Evolutionary conservation across 2,329 filamentous ascomycete genomes (phyloP).

Genomic region (Aspergillus versicolor): DNA sequence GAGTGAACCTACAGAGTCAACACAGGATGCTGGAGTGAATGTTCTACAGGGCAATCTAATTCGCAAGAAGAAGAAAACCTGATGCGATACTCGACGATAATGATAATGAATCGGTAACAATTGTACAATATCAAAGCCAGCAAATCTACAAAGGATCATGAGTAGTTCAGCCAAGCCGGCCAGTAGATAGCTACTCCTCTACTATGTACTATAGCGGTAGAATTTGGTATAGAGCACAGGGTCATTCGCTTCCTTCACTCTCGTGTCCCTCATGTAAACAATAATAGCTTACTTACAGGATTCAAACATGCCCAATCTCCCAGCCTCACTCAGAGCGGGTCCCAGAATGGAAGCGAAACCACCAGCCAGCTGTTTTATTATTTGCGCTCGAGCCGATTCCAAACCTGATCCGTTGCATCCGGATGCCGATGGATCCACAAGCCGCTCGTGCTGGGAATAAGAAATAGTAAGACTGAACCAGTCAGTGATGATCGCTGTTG

Average conservation of each 20-base stretch:
- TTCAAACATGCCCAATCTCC: neutral
- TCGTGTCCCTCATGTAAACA: neutral
- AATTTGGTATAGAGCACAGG: too few species aligned
- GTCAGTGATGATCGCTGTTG: neutral
- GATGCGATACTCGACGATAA: neutral
- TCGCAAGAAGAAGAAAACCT: constrained; percentile 44
- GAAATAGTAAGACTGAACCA: neutral
- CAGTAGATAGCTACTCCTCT: neutral
- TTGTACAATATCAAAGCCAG: neutral
- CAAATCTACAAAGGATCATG: neutral
- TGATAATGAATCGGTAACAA: constrained; percentile 1
- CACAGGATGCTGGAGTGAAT: constrained; percentile 30
- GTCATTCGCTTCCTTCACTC: neutral
- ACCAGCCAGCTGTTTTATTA: neutral
- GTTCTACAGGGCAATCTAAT: constrained; percentile 39
- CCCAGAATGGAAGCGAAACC: neutral
- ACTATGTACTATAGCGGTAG: too few species aligned
- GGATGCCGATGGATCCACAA: neutral
- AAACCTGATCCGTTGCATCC: constrained; percentile 10
- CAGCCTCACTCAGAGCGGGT: neutral
- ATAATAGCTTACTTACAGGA: too few species aligned
- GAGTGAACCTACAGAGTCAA: constrained; percentile 5
- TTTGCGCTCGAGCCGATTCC: neutral
- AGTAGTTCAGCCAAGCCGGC: neutral
- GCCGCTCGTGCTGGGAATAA: neutral